Conservation (phyloP, 192 early-diverging fungal species). For the Rhizoclosmatium globosum region DNA sequence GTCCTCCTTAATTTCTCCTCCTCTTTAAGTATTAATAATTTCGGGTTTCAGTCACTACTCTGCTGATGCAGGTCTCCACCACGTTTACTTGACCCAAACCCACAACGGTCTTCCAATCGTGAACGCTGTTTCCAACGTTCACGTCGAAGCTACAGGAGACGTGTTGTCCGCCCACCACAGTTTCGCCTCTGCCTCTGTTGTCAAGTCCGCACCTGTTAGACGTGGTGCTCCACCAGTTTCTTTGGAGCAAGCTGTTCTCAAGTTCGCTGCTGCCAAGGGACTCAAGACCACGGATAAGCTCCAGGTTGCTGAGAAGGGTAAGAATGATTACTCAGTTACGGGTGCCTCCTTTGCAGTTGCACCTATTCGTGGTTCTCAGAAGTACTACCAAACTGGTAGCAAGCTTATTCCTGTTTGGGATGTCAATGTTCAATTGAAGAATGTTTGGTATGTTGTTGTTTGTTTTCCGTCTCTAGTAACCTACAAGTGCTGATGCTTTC, state of each 20-base stretch:
- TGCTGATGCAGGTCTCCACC: constrained; percentile 77
- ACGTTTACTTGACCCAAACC: constrained; percentile 81
- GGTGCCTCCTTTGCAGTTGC: constrained; percentile 14
- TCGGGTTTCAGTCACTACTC: constrained; percentile 64
- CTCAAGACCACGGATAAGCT: background rate
- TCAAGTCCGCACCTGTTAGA: background rate
- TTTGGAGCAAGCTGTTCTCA: background rate
- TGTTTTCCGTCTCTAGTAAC: no score
- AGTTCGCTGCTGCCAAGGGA: constrained; percentile 17
- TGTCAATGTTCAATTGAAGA: background rate
- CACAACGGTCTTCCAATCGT: constrained; percentile 73
- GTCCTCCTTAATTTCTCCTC: background rate
- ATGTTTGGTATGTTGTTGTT: background rate
- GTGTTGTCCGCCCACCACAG: constrained; percentile 53
- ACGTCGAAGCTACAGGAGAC: constrained; percentile 70
- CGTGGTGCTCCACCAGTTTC: no score
- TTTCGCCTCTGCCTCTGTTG: background rate
- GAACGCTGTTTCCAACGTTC: constrained; percentile 88
- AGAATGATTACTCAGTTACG: background rate
- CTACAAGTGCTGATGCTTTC: no score
- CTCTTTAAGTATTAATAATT: background rate
- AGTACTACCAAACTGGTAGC: constrained; percentile 23
- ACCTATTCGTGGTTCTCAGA: constrained; percentile 7
- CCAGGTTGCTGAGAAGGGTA: background rate
- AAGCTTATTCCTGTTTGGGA: constrained; percentile 10